Evolutionary conservation across 495 filamentous ascomycete species (phyloP), one percentile per base, ranked within the genome.

Genomic region (Penicillium subrubescens): DNA sequence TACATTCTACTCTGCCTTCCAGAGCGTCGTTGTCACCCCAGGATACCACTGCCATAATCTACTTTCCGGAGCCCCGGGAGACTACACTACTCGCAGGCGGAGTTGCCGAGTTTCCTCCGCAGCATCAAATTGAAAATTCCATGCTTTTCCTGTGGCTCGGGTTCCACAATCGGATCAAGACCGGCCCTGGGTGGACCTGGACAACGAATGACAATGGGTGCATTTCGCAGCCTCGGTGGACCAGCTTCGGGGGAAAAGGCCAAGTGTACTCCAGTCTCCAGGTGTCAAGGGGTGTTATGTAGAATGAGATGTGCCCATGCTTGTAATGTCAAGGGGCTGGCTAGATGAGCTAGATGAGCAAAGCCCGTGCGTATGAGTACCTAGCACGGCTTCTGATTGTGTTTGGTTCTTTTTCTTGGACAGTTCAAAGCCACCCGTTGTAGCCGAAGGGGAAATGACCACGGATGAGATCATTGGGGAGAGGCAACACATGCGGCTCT

Each of bases 201-300:
- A 29, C 58, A 59, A 60, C 71, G 71, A 73, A 73, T 73, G 31
- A 67, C 31, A 62, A 39, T 12, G 23, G n/a, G 33, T 43, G 37
- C 44, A 73, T 73, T 73, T 73, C 71, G 64, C 60, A 71, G 66
- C 67, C 65, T 51, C 34, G 64, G 68, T 66, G 65, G 65, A 62
- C 44, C 71, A 61, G 53, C 14, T 15, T 56, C 8, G 21, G 56
- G 55, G 48, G 33, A 52, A 52, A 41, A 35, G 17, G 21, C 48
- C 25, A 57, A 57, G 35, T 65, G 33, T 58, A 48, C 44, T 19
- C n/a, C 17, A 17, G n/a, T 8, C 41, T 55, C 61, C 57, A 61
- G 68, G 63, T 61, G 39, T 44, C 60, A 57, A 48, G 61, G 57
- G 63, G 63, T 57, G 33, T n/a, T n/a, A n/a, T n/a, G 14, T 48